Conservation (phyloP, 805 yeast species). For the Candida silvatica region DNA sequence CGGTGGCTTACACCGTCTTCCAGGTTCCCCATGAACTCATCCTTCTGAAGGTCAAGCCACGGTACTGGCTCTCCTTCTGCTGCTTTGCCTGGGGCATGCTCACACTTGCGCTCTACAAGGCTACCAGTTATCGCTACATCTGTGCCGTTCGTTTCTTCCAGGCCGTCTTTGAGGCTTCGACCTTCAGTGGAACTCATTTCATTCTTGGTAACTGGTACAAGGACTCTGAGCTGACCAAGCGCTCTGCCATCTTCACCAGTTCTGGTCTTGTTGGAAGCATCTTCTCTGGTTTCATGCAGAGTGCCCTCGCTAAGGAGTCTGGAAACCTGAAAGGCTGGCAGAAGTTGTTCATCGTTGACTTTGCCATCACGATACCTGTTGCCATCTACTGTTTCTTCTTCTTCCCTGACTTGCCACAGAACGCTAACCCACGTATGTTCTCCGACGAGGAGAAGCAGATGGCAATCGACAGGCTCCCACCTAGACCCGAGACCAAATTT, state of each 20-base stretch:
- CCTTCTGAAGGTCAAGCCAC: constrained; percentile 31
- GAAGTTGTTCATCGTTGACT: constrained; percentile 63
- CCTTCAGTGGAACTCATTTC: constrained; percentile 53
- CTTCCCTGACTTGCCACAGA: constrained; percentile 42
- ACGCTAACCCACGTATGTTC: constrained; percentile 2
- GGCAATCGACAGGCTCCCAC: constrained; percentile 26
- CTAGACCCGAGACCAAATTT: constrained; percentile 15
- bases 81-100: constrained; percentile 50
- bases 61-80: constrained; percentile 46
- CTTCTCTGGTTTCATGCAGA: constrained; percentile 54
- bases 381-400: constrained; percentile 47
- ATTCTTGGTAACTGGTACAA: constrained; percentile 49
- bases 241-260: constrained; percentile 51
- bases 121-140: constrained; percentile 34
- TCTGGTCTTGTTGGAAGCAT: constrained; percentile 56
- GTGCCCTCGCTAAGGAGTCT: constrained; percentile 38
- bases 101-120: constrained; percentile 43
- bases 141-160: constrained; percentile 50
- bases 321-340: constrained; percentile 54
- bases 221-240: constrained; percentile 44
- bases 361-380: constrained; percentile 45
- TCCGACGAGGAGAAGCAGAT: constrained; percentile 10
- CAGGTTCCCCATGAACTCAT: constrained; percentile 51
- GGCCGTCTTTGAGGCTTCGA: constrained; percentile 50
- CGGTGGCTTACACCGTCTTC: constrained; percentile 46